These are phyloP conservation scores for Pseudofabraea citricarpa DNA, from an alignment of 2,329 filamentous ascomycete genomes.

Conservation along the genomic window DNA sequence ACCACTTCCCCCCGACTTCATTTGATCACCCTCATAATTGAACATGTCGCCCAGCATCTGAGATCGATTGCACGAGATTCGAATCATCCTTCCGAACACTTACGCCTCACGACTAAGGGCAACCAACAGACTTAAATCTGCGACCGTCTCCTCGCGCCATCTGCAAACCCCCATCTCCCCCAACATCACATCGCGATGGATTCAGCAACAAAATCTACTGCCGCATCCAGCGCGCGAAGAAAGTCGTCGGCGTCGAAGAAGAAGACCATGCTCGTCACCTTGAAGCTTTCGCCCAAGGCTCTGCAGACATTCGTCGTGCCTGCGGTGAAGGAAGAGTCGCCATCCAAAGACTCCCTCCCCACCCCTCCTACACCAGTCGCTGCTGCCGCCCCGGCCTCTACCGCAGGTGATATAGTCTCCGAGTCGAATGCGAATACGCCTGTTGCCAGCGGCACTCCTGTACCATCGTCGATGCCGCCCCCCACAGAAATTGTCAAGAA, in stretches of 20 bases:
- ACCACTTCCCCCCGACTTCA: too few relatives aligned
- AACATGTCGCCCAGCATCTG: too few relatives aligned
- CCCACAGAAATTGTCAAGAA: constrained; percentile 63
- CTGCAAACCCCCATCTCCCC: too few relatives aligned
- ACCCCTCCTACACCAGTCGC: constrained; percentile 30
- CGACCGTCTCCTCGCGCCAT: too few relatives aligned
- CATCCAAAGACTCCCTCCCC: constrained; percentile 34
- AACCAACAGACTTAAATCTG: too few relatives aligned
- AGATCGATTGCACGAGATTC: too few relatives aligned
- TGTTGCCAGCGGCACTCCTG: constrained; percentile 49
- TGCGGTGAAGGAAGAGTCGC: constrained; percentile 35
- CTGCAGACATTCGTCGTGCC: constrained; percentile 44
- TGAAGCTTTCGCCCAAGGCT: constrained; percentile 45
- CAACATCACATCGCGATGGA: constrained; percentile 18
- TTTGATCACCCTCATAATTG: too few relatives aligned
- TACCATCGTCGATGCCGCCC: constrained; percentile 52
- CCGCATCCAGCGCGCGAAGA: constrained; percentile 15
- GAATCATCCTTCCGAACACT: too few relatives aligned
- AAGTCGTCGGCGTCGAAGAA: constrained; percentile 22
- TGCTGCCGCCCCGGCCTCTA: constrained; percentile 31
- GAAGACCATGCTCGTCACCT: constrained; percentile 39
- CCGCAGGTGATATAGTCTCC: constrained; percentile 48
- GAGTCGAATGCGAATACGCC: constrained; percentile 59
- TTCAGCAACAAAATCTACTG: constrained; percentile 16
- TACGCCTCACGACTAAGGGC: too few relatives aligned